Percentiles rank a stretch among this genome's conserved stretches.
These are phyloP conservation scores for Aspergillus fructus DNA, from an alignment of 2,329 filamentous ascomycete species.

Conservation along the genomic window DNA sequence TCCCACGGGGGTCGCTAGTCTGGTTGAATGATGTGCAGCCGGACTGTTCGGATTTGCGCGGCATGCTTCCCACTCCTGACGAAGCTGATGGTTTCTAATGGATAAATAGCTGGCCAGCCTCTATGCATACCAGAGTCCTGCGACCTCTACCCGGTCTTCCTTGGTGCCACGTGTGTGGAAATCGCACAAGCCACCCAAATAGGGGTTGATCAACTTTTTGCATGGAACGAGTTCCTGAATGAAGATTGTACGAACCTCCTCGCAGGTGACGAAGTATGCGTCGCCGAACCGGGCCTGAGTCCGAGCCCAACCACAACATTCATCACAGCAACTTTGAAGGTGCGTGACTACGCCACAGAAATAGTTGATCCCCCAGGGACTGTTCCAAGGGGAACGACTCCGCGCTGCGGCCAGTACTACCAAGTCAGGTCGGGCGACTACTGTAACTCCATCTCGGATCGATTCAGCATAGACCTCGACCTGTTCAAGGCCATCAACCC, in stretches of 20 bases:
- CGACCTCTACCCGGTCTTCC: background rate
- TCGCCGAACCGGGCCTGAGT: background rate
- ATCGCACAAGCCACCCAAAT: background rate
- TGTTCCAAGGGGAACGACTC: conserved; percentile 5
- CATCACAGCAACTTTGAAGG: background rate
- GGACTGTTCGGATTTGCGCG: conserved; percentile 5
- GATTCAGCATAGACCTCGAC: conserved; percentile 6
- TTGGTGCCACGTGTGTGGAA: conserved; percentile 1
- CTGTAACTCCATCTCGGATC: conserved; percentile 10
- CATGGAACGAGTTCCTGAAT: conserved; percentile 13
- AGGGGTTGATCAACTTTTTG: background rate
- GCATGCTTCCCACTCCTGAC: background rate
- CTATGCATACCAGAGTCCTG: conserved; percentile 7
- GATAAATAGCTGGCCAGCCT: background rate
- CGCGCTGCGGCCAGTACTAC: conserved; percentile 12
- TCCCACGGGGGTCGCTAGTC: background rate
- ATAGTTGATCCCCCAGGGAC: conserved; percentile 3
- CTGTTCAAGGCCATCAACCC: conserved; percentile 15
- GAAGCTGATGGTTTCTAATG: background rate
- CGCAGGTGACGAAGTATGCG: conserved; percentile 9
- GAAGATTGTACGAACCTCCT: conserved; percentile 12
- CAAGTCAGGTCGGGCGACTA: conserved; percentile 7
- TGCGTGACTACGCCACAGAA: conserved; percentile 3
- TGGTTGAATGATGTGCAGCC: conserved; percentile 2
- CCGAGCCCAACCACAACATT: background rate